phyloP scores from a whole-genome alignment of 1,139 yeast genomes.

The Candida pseudoviswanathii region DNA sequence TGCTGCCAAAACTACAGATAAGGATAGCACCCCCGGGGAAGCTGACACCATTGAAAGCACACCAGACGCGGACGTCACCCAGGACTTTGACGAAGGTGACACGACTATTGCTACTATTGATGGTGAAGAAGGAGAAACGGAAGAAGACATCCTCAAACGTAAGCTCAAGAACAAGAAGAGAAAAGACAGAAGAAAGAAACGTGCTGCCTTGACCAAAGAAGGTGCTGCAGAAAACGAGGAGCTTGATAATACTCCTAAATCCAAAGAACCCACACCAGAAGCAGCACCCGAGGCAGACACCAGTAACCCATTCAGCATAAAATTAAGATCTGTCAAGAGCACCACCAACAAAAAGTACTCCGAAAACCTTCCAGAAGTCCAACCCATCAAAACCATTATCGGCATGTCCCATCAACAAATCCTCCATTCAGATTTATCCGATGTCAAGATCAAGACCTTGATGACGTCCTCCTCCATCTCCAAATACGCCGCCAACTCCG shows the following conservation, averaged over 20 bases:
- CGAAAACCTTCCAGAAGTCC: conserved; percentile 37
- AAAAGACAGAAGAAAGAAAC: conserved; percentile 8
- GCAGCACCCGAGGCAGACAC: conserved; percentile 12
- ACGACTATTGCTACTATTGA: background rate
- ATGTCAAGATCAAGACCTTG: conserved; percentile 45
- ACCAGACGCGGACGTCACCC: background rate
- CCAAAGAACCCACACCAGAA: conserved; percentile 2
- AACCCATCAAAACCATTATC: conserved; percentile 42
- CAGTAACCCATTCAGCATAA: conserved; percentile 30
- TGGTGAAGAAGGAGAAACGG: conserved; percentile 6
- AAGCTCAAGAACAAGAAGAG: conserved; percentile 7
- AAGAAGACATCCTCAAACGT: conserved; percentile 4
- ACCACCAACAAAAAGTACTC: conserved; percentile 30
- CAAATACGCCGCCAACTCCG: conserved; percentile 33
- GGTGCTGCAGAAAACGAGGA: background rate
- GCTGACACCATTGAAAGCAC: background rate
- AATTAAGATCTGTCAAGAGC: conserved; percentile 33
- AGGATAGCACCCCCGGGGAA: background rate
- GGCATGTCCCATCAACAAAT: conserved; percentile 45
- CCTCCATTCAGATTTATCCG: conserved; percentile 32
- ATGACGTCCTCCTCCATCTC: conserved; percentile 33
- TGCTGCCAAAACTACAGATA: background rate
- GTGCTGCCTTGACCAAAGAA: background rate
- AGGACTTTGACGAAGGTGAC: background rate
- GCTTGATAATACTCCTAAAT: conserved; percentile 2